Evolutionary conservation across 176 grass and related monocot genomes (phyloP), one percentile per base, ranked within the genome.

Genomic region (Carex myosuroides): DNA sequence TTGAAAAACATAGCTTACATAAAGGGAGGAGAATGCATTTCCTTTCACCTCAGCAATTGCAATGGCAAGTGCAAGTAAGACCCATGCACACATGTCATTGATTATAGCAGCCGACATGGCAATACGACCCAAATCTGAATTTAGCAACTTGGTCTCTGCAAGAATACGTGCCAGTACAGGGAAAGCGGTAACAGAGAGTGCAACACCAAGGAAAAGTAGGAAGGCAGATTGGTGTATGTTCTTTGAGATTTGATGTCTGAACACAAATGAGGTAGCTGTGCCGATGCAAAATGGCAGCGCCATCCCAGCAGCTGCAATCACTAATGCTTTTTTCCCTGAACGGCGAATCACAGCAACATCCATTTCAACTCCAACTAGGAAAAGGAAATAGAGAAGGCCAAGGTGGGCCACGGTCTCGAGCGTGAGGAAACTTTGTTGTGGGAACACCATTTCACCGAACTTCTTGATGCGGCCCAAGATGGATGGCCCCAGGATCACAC

Each of bases 121-220:
- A 80, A 89, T 68, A 13, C 87, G 85, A 11, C 94, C 94, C 3
- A 97, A 20, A 33, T 92, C 89, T 64, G 92, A 89, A 82, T 86
- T 87, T 24, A 92, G 90, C 64, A 97, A 87, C 87, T 94, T 97
- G 68, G 85, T 92, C 88, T 97, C 92, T 57, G 94, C 90, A 44
- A 97, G 90, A 80, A 94, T 94, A 81, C 94, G 92, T 7, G 94
- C 92, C 0, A 97, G 90, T 30, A 97, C 88, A 4, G 92, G 90
- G 87, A 97, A 97, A 18, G 94, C 92, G 9, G 94, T 97, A 33
- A 91, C 85, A 10, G 92, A 97, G 60, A 97, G 87, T 26, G 92
- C 81, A 13, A 92, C 92, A 18, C 90, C 92, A 6, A 97, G 87
- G 90, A 97, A 97, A 78, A 94, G 90, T 50, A 92, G 77, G 89